A percentile compares a stretch with the other conserved stretches of the same genome.
Evolutionary conservation across 805 yeast species (phyloP).

Genomic region (Blastobotrys peoriensis): DNA sequence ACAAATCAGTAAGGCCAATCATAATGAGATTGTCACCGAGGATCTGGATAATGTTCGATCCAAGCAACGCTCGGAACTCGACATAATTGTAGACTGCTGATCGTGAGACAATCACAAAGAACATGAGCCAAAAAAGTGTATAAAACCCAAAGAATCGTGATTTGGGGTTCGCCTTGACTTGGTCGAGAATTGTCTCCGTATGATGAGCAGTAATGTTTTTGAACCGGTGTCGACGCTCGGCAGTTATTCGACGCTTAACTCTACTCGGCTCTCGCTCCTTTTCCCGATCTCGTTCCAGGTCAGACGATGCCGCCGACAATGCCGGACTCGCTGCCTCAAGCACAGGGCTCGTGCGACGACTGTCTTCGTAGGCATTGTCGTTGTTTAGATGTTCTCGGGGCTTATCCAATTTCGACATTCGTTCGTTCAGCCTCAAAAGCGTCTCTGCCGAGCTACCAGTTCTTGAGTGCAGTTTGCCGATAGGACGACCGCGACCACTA

Average conservation of each 20-base stretch:
- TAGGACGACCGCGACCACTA: too few species aligned
- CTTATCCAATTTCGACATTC: neutral
- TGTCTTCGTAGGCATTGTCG: slow-evolving; percentile 16
- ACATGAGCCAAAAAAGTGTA: slow-evolving; percentile 43
- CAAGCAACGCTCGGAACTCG: slow-evolving; percentile 38
- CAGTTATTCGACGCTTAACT: neutral
- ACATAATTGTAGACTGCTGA: slow-evolving; percentile 49
- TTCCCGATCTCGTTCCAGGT: neutral
- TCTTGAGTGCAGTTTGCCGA: too few species aligned
- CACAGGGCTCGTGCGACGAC: slow-evolving; percentile 4
- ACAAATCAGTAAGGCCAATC: slow-evolving; percentile 68
- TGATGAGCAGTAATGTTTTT: slow-evolving; percentile 19
- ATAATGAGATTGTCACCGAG: slow-evolving; percentile 56
- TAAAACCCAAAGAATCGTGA: slow-evolving; percentile 67
- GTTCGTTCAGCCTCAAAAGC: slow-evolving; percentile 1
- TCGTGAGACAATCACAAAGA: slow-evolving; percentile 29
- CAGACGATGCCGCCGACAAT: neutral
- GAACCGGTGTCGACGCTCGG: slow-evolving; percentile 15
- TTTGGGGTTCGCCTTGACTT: slow-evolving; percentile 21
- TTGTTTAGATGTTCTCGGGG: slow-evolving; percentile 12
- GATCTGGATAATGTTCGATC: slow-evolving; percentile 50
- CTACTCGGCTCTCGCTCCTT: neutral
- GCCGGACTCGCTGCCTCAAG: neutral
- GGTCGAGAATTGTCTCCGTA: slow-evolving; percentile 26
- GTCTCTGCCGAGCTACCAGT: neutral